Conservation (phyloP, 805 yeast species). For the Pichia cabralensis region DNA sequence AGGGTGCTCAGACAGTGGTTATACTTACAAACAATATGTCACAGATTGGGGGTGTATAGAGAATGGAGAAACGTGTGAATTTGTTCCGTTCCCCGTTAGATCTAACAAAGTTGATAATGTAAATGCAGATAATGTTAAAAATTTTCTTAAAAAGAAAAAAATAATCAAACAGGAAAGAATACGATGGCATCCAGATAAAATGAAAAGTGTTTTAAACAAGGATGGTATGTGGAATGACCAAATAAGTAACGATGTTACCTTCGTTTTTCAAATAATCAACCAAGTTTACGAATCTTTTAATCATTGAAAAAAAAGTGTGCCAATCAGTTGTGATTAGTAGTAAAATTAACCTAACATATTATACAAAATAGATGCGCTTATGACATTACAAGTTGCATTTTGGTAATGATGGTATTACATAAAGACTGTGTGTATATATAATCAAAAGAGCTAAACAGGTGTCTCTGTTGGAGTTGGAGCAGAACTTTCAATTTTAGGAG, state of each 20-base stretch:
- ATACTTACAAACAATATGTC: conserved; percentile 18
- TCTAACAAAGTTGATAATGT: conserved; percentile 11
- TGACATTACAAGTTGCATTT: too few species aligned
- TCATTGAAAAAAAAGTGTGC: too few species aligned
- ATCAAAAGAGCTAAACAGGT: too few species aligned
- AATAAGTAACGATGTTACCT: conserved; percentile 21
- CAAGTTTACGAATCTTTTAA: conserved; percentile 24
- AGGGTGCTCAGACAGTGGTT: too few species aligned
- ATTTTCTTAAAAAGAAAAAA: conserved; percentile 12
- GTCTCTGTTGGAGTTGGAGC: conserved; percentile 6
- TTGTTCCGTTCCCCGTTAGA: conserved; percentile 16
- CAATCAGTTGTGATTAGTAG: too few species aligned
- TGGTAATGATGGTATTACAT: too few species aligned
- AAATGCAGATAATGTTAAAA: conserved; percentile 5
- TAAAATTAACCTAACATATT: too few species aligned
- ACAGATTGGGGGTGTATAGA: conserved; percentile 20
- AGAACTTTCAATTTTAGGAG: conserved; percentile 7
- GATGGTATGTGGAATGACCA: conserved; percentile 1
- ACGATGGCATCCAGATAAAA: conserved; percentile 66
- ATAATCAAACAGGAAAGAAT: conserved; percentile 40
- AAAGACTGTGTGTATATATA: too few species aligned
- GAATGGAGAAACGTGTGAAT: conserved; percentile 1
- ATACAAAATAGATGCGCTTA: too few species aligned
- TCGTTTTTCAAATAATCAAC: conserved; percentile 35
- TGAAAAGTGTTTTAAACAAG: conserved; percentile 24